Evolutionary conservation across 2,329 filamentous ascomycete genomes (phyloP), one percentile per base, ranked within the genome.

Genomic region (Daldinia eschscholtzii): DNA sequence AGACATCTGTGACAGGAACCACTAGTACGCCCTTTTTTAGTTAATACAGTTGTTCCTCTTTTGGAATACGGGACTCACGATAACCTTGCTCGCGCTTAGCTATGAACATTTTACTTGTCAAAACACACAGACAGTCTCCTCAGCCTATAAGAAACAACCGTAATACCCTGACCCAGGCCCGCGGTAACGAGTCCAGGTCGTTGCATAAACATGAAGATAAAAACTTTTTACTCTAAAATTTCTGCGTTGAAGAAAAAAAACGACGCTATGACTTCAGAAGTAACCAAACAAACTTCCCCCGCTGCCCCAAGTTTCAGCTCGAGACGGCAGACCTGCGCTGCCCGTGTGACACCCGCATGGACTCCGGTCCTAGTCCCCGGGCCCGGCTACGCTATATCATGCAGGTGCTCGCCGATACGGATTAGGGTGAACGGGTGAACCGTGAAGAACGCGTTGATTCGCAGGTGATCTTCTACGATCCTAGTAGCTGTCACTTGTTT

Each of bases 361-460:
- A 30, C 30, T 5, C 42, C 37, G 58, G 44, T 33, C 46, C 10
- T 35, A 35, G 18, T 64, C 33, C 48, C n/a, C 50, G 39, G 2
- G 42, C 35, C n/a, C 15, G n/a, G 28, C 48, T 60, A 61, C 52
- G 55, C 15, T 23, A 67, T 61, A 57, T 63, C 52, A 30, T 64
- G 58, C 55, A 68, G 41, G 44, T 44, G 23, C 4, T 46, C 30
- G 48, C 57, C 35, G 35, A 61, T 41, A 33, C 41, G 48, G 6
- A 62, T 56, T 48, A 48, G 28, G 15, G 44, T 48, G 26, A 28
- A 48, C 23, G 33, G 33, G 33, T 35, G 2, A 35, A 35, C 15
- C 6, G 13, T 3, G 33, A 30, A n/a, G 4, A 3, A 9, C 28
- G 15, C 18, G 46, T 33, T 52, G 7, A 28, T 30, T 30, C 9